A percentile compares a stretch with the other conserved stretches of the same genome.
Conservation (phyloP, 2,329 filamentous ascomycete species). For the Neopestalotiopsis rosae region DNA sequence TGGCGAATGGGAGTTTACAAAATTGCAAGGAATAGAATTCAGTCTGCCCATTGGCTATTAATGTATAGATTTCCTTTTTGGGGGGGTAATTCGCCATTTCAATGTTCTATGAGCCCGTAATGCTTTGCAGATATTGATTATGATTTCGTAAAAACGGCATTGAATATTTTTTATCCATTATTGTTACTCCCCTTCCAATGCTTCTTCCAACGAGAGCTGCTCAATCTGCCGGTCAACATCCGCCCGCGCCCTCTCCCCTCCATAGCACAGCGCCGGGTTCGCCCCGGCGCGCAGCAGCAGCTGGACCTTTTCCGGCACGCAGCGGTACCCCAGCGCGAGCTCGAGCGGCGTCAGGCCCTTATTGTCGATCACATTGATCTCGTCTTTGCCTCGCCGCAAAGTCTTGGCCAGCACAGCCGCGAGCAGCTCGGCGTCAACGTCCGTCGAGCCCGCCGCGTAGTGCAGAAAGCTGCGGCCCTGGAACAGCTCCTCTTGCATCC, state of each 20-base stretch:
- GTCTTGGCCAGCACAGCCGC: not conserved
- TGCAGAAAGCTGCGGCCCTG: constrained; percentile 5
- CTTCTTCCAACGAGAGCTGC: not conserved
- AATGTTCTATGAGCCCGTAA: no score
- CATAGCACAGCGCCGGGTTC: constrained; percentile 2
- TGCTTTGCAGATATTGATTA: no score
- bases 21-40: no score
- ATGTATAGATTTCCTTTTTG: no score
- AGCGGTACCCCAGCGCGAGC: constrained; percentile 10
- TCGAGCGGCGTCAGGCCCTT: constrained; percentile 9
- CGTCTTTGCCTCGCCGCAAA: not conserved
- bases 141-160: not conserved
- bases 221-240: constrained; percentile 7
- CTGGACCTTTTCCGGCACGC: constrained; percentile 1
- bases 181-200: not conserved
- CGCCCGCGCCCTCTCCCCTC: constrained; percentile 4
- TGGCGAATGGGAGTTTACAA: no score
- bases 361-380: not conserved
- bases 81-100: no score
- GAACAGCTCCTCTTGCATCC: constrained; percentile 10
- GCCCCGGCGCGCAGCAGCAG: not conserved
- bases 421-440: constrained; percentile 1
- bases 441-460: constrained; percentile 3
- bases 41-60: no score
- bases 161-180: not conserved